These are phyloP conservation scores for Pythium insidiosum DNA, from an alignment of 352 stramenopile species.

Conservation along the genomic window DNA sequence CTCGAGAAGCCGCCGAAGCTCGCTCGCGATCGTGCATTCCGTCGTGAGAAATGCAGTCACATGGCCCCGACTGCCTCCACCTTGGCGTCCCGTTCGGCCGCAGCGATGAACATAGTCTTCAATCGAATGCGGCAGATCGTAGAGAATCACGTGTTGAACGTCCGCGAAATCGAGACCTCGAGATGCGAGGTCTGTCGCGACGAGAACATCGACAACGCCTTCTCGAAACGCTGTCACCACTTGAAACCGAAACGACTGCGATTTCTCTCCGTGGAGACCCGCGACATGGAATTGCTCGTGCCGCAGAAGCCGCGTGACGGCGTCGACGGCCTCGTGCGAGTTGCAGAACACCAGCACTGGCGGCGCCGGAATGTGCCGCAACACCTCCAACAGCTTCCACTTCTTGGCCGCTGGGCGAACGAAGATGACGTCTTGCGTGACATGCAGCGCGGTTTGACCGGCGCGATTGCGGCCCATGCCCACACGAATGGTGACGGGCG, in stretches of 20 bases:
- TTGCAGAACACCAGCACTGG: slow-evolving; percentile 97
- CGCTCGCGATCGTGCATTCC: slow-evolving; percentile 40
- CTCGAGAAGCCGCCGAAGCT: slow-evolving; percentile 37
- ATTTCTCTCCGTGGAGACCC: slow-evolving; percentile 91
- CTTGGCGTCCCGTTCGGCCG: slow-evolving; percentile 48
- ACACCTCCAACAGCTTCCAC: slow-evolving; percentile 31
- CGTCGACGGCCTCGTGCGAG: slow-evolving; percentile 91
- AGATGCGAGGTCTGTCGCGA: slow-evolving; percentile 87
- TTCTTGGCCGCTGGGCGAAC: slow-evolving; percentile 40
- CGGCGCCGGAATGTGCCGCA: slow-evolving; percentile 71
- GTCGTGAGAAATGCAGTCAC: slow-evolving; percentile 48
- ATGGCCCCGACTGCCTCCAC: slow-evolving; percentile 19
- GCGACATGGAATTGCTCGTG: slow-evolving; percentile 94
- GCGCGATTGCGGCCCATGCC: slow-evolving; percentile 34
- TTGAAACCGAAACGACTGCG: slow-evolving; percentile 29
- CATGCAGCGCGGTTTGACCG: slow-evolving; percentile 38
- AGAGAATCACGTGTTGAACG: slow-evolving; percentile 81
- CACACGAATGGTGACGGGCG: slow-evolving; percentile 91
- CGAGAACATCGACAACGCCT: slow-evolving; percentile 68
- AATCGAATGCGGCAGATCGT: slow-evolving; percentile 88
- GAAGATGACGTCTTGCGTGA: slow-evolving; percentile 89
- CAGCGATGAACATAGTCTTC: slow-evolving; percentile 91
- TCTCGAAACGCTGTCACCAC: slow-evolving; percentile 18
- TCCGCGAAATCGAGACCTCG: slow-evolving; percentile 85
- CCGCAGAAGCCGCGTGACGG: slow-evolving; percentile 87